phyloP scores from a whole-genome alignment of 352 stramenopile genomes.

The Phytophthora pini region DNA sequence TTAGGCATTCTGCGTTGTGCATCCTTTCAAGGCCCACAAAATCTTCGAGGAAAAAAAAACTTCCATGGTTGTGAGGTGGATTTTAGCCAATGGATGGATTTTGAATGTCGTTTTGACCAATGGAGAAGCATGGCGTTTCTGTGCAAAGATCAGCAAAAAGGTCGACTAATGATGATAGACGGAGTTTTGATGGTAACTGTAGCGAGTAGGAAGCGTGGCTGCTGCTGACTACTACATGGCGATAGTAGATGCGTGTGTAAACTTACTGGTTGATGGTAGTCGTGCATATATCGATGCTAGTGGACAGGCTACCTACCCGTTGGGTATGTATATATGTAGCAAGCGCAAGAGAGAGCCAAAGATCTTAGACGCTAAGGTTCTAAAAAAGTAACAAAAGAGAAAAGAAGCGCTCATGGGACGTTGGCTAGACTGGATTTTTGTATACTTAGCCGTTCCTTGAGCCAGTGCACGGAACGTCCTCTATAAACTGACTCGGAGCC shows the following conservation, averaged over 20 bases:
- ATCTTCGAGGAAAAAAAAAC: conserved; percentile 36
- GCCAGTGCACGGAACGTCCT: conserved; percentile 6
- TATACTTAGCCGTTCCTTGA: conserved; percentile 3
- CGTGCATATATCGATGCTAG: background rate
- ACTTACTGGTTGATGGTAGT: background rate
- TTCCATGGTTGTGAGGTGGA: conserved; percentile 26
- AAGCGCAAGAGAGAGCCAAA: background rate
- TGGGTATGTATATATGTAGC: too few relatives aligned
- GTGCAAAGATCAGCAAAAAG: conserved; percentile 5
- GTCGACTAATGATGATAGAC: conserved; percentile 16
- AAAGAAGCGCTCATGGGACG: background rate
- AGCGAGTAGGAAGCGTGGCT: conserved; percentile 4
- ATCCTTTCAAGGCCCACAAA: conserved; percentile 49
- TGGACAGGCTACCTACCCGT: background rate
- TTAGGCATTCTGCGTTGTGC: conserved; percentile 45
- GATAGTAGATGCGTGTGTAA: conserved; percentile 3
- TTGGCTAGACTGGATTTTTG: conserved; percentile 13
- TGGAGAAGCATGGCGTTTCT: background rate
- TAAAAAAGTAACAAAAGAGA: conserved; percentile 19
- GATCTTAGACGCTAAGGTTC: conserved; percentile 23
- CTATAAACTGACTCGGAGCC: background rate
- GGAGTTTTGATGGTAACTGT: conserved; percentile 1
- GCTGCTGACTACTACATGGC: conserved; percentile 8
- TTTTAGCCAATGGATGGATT: conserved; percentile 19
- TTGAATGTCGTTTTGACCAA: conserved; percentile 11